phyloP scores from a whole-genome alignment of 108 stramenopile species.

The Cyclotella baltica region DNA sequence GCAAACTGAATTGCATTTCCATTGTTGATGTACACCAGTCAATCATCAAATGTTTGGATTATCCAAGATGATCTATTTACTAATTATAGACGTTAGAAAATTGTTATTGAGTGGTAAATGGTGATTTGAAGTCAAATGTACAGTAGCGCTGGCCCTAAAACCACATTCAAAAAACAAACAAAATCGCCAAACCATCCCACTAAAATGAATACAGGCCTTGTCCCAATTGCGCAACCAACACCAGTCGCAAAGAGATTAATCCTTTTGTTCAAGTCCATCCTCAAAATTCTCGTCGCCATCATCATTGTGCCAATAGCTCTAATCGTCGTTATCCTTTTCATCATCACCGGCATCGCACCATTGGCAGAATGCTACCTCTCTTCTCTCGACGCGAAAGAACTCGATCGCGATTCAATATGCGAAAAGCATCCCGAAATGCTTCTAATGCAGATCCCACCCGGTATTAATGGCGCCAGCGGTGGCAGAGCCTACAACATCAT shows the following conservation, averaged over 20 bases:
- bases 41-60: too few relatives aligned
- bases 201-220: too few relatives aligned
- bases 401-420: background rate
- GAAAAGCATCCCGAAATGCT: constrained; percentile 32
- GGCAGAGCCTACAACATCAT: constrained; percentile 18
- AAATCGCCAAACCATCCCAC: too few relatives aligned
- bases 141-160: too few relatives aligned
- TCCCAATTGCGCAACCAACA: background rate
- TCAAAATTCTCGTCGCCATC: background rate
- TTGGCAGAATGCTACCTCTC: constrained; percentile 14
- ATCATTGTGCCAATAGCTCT: background rate
- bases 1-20: too few relatives aligned
- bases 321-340: background rate
- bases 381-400: constrained; percentile 8
- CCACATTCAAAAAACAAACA: too few relatives aligned
- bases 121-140: too few relatives aligned
- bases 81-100: too few relatives aligned
- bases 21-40: too few relatives aligned
- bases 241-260: background rate
- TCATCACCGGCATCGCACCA: constrained; percentile 15
- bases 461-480: constrained; percentile 6
- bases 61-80: too few relatives aligned
- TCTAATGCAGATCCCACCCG: constrained; percentile 17
- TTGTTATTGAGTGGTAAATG: too few relatives aligned
- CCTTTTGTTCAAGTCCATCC: background rate